Evolutionary conservation across 2,329 filamentous ascomycete genomes (phyloP).

Genomic region (Colletotrichum magnum): DNA sequence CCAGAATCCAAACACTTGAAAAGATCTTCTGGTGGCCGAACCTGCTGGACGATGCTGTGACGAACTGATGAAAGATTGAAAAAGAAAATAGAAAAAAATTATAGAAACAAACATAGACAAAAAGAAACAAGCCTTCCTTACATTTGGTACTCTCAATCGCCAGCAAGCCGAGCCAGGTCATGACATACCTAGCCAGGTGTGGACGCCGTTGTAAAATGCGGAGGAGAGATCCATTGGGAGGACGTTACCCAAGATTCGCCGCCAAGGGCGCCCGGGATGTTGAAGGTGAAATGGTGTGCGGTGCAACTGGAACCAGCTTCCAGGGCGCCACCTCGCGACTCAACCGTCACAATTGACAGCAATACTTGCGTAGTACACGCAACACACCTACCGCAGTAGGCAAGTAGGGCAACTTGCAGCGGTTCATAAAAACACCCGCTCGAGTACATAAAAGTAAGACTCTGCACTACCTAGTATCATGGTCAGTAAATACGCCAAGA

Average conservation of each 20-base stretch:
- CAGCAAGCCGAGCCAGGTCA: background rate
- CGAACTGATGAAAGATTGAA: background rate
- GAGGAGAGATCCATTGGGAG: background rate
- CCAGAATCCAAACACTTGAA: background rate
- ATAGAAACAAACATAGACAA: background rate
- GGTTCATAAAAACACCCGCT: too few species aligned
- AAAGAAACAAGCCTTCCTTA: too few species aligned
- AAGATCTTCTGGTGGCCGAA: constrained; percentile 4
- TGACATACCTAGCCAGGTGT: background rate
- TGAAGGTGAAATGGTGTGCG: constrained; percentile 3
- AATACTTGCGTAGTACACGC: too few species aligned
- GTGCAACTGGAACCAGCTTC: constrained; percentile 8
- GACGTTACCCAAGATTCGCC: constrained; percentile 20
- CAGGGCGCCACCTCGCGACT: constrained; percentile 7
- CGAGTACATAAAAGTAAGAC: too few species aligned
- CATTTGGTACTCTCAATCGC: too few species aligned
- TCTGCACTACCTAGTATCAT: background rate
- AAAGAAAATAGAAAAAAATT: too few species aligned
- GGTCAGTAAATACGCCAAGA: background rate
- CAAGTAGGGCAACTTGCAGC: too few species aligned
- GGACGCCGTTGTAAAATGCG: background rate
- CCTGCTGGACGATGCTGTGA: background rate
- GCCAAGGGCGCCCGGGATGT: background rate
- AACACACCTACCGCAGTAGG: too few species aligned
- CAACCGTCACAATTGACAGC: background rate